Percentiles rank a stretch among this genome's conserved stretches.
Conservation (phyloP, 257 asterid genomes). For the Lavandula angustifolia region DNA sequence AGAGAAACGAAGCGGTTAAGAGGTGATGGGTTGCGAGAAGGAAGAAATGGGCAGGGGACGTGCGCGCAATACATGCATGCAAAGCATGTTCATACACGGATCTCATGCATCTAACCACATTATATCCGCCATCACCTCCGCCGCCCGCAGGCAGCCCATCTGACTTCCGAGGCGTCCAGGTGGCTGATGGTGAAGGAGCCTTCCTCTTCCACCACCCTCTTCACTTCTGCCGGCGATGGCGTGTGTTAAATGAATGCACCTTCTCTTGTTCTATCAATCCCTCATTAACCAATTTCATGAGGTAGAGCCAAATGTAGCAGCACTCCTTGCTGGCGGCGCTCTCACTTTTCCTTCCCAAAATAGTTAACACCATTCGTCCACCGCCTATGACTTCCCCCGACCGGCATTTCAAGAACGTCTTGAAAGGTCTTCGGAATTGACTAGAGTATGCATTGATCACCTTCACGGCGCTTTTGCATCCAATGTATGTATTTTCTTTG, state of each 20-base stretch:
- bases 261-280: slow-evolving; percentile 53
- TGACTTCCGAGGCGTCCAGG: slow-evolving; percentile 42
- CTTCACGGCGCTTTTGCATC: slow-evolving; percentile 42
- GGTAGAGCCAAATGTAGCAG: slow-evolving; percentile 53
- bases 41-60: too few species aligned
- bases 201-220: slow-evolving; percentile 43
- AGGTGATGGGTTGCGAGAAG: too few species aligned
- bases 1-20: too few species aligned
- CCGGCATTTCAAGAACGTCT: slow-evolving; percentile 50
- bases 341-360: slow-evolving; percentile 56
- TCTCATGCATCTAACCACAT: slow-evolving; percentile 54
- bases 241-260: slow-evolving; percentile 55
- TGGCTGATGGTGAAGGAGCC: slow-evolving; percentile 49
- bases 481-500: slow-evolving; percentile 45
- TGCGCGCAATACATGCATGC: too few species aligned
- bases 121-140: slow-evolving; percentile 40
- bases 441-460: slow-evolving; percentile 54
- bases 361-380: slow-evolving; percentile 67
- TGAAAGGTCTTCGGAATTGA: slow-evolving; percentile 58
- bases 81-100: too few species aligned
- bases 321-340: slow-evolving; percentile 50
- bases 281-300: slow-evolving; percentile 47
- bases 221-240: slow-evolving; percentile 53
- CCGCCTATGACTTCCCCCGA: slow-evolving; percentile 53
- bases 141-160: slow-evolving; percentile 52